These are phyloP conservation scores for Lathyrus aphaca DNA, from an alignment of 306 rosid genomes.

Conservation along the genomic window DNA sequence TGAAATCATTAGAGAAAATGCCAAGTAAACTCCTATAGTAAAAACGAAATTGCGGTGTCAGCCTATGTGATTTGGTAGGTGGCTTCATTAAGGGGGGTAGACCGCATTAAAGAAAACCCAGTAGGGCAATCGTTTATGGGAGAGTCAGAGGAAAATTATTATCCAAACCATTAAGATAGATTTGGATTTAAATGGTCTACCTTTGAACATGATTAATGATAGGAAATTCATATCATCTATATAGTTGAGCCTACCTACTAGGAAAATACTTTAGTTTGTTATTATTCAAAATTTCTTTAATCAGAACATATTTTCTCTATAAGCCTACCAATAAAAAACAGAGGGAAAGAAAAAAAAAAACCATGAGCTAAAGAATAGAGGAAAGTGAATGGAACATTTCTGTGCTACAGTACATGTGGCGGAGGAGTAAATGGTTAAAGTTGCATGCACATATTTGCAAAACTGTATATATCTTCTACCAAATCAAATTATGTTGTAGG, in stretches of 20 bases:
- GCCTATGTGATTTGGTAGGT: neutral
- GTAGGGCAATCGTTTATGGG: neutral
- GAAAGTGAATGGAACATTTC: conserved; percentile 6
- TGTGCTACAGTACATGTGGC: conserved; percentile 3
- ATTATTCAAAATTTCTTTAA: conserved; percentile 1
- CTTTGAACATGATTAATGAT: neutral
- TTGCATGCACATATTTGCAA: neutral
- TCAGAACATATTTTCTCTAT: neutral
- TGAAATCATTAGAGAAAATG: conserved; percentile 6
- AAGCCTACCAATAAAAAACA: neutral
- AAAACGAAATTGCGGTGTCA: neutral
- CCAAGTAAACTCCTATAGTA: neutral
- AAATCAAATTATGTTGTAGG: neutral
- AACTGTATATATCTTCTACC: neutral
- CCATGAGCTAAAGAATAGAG: neutral
- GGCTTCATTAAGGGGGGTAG: too few relatives aligned
- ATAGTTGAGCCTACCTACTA: neutral
- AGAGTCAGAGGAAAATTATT: neutral
- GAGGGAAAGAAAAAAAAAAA: neutral
- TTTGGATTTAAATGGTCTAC: neutral
- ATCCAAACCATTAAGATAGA: neutral
- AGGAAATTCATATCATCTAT: neutral
- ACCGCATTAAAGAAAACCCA: too few relatives aligned
- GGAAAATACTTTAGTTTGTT: conserved; percentile 3
- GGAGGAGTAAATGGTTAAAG: conserved; percentile 10